Evolutionary conservation across 208 protist genomes (phyloP).

Genomic region (Naegleria lovaniensis): DNA sequence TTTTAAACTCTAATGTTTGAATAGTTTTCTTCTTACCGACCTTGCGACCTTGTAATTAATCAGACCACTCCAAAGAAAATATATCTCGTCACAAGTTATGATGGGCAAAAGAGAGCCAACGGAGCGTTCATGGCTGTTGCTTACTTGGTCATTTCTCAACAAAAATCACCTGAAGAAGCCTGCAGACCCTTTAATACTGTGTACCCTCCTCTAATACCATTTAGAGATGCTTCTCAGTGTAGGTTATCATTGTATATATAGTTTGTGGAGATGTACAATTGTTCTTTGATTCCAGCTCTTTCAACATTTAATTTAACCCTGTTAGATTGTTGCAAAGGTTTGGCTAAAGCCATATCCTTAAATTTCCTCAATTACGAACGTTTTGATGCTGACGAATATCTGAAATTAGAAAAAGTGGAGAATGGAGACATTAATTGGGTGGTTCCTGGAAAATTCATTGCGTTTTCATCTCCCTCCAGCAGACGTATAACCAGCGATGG

Average conservation of each 20-base stretch:
- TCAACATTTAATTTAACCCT: constrained; percentile 70
- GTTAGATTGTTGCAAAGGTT: constrained; percentile 61
- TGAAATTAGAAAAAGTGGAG: constrained; percentile 68
- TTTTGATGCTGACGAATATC: constrained; percentile 80
- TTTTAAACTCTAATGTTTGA: constrained; percentile 33
- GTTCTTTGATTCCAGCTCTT: constrained; percentile 31
- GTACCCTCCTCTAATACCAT: constrained; percentile 74
- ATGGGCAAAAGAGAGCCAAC: constrained; percentile 73
- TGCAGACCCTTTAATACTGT: constrained; percentile 51
- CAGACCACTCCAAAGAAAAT: constrained; percentile 36
- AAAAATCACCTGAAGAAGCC: constrained; percentile 57
- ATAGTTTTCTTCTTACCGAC: constrained; percentile 46
- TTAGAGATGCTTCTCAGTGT: constrained; percentile 81
- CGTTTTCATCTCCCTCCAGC: constrained; percentile 70
- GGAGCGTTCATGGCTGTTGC: constrained; percentile 62
- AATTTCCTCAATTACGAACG: constrained; percentile 65
- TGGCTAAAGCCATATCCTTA: constrained; percentile 58
- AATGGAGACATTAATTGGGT: constrained; percentile 90
- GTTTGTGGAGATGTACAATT: too few relatives aligned
- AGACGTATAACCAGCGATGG: constrained; percentile 52
- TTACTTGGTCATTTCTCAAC: constrained; percentile 49
- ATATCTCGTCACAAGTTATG: constrained; percentile 41
- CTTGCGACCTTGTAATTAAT: too few relatives aligned
- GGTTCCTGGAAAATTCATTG: constrained; percentile 78
- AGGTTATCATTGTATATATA: constrained; percentile 36